Percentiles rank a stretch among this genome's conserved stretches.
Conservation (phyloP, 2,329 filamentous ascomycete species). For the Diaporthe eres region DNA sequence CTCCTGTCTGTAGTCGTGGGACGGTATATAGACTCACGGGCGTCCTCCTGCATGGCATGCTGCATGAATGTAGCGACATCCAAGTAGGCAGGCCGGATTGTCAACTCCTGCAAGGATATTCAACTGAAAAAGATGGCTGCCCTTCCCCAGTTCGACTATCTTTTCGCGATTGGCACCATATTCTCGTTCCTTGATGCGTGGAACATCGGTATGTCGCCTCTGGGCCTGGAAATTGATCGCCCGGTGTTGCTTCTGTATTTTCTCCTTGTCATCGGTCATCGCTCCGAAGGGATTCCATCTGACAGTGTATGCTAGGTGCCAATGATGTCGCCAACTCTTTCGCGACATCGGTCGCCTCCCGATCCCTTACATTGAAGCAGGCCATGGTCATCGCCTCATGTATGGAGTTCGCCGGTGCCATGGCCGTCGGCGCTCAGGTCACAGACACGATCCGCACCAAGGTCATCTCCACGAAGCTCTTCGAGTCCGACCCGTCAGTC, state of each 20-base stretch:
- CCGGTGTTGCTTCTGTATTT: not conserved
- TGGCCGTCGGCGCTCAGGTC: slow-evolving; percentile 72
- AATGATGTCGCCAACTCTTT: slow-evolving; percentile 84
- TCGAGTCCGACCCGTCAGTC: slow-evolving; percentile 61
- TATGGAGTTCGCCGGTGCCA: slow-evolving; percentile 74
- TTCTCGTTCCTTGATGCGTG: slow-evolving; percentile 77
- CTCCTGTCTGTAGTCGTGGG: not conserved
- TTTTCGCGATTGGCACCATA: slow-evolving; percentile 74
- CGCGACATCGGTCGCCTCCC: slow-evolving; percentile 80
- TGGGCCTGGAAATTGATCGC: not conserved
- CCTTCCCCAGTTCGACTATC: slow-evolving; percentile 71
- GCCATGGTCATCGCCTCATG: slow-evolving; percentile 70
- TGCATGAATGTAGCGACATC: not conserved
- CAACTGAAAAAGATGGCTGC: slow-evolving; percentile 38
- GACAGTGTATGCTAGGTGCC: slow-evolving; percentile 49
- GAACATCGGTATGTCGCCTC: slow-evolving; percentile 68
- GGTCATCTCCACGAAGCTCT: slow-evolving; percentile 65
- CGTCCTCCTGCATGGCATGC: slow-evolving; percentile 2
- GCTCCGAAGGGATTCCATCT: not conserved
- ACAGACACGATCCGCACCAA: slow-evolving; percentile 74
- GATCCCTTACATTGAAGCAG: slow-evolving; percentile 73
- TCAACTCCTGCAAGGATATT: not conserved
- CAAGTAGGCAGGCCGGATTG: not conserved
- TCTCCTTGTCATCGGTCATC: not conserved
- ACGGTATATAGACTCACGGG: slow-evolving; percentile 10